Percentiles rank a stretch among this genome's conserved stretches.
These are phyloP conservation scores for Stephania japonica DNA, from an alignment of 164 flowering plant species.

Conservation along the genomic window DNA sequence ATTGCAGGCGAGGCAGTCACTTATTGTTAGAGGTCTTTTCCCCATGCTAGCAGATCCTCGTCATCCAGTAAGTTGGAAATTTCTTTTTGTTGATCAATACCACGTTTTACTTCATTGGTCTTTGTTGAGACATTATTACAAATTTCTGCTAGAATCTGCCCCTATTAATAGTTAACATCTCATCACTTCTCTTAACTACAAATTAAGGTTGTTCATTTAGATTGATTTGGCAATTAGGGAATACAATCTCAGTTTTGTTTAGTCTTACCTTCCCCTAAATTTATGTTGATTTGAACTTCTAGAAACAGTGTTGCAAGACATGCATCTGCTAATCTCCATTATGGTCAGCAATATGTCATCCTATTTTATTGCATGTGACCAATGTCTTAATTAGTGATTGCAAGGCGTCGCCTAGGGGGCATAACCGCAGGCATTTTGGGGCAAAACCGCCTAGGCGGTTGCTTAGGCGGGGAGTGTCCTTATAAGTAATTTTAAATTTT, in stretches of 20 bases:
- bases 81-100: neutral
- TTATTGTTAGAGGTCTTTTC: conserved; percentile 58
- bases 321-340: too few relatives aligned
- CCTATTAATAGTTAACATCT: neutral
- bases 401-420: too few relatives aligned
- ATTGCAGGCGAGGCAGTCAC: conserved; percentile 63
- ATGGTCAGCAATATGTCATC: too few relatives aligned
- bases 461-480: too few relatives aligned
- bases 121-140: neutral
- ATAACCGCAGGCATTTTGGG: too few relatives aligned
- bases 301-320: too few relatives aligned
- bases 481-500: too few relatives aligned
- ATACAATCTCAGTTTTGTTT: neutral
- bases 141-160: neutral
- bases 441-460: too few relatives aligned
- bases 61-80: conserved; percentile 39
- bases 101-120: neutral
- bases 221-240: neutral
- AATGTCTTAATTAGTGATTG: too few relatives aligned
- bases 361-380: too few relatives aligned
- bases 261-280: neutral
- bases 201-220: neutral
- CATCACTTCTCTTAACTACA: neutral
- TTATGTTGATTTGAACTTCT: neutral
- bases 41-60: conserved; percentile 73